Conservation (phyloP, 768 basidiomycete genomes). For the Goffeauzyma gilvescens region DNA sequence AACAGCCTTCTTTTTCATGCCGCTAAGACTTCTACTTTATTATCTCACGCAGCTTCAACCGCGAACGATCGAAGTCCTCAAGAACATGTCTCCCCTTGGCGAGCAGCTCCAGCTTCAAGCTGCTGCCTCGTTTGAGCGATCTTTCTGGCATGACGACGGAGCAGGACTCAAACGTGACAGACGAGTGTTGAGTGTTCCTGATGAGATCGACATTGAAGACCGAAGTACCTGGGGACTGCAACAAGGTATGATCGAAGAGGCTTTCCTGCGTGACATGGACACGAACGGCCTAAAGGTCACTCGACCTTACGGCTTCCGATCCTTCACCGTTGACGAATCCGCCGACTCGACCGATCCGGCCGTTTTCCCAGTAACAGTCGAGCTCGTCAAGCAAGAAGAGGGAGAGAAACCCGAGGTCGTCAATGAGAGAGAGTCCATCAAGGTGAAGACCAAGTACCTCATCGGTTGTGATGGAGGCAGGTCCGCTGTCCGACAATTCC, state of each 20-base stretch:
- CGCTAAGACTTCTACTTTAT: too few species aligned
- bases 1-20: too few species aligned
- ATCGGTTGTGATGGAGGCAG: slow-evolving; percentile 13
- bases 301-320: slow-evolving; percentile 10
- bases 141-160: slow-evolving; percentile 12
- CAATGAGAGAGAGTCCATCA: slow-evolving; percentile 3
- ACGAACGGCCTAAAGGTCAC: slow-evolving; percentile 9
- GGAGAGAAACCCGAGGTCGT: too few species aligned
- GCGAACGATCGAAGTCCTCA: slow-evolving; percentile 13
- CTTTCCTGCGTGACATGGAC: slow-evolving; percentile 13
- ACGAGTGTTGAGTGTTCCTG: slow-evolving; percentile 12
- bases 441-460: slow-evolving; percentile 11
- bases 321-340: neutral
- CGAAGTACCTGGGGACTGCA: slow-evolving; percentile 6
- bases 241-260: slow-evolving; percentile 14
- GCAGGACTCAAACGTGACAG: slow-evolving; percentile 8
- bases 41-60: too few species aligned
- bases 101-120: slow-evolving; percentile 6
- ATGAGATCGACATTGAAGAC: slow-evolving; percentile 11
- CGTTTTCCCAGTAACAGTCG: slow-evolving; percentile 8
- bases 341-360: neutral
- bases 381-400: slow-evolving; percentile 6
- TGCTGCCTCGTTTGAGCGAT: slow-evolving; percentile 11
- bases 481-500: slow-evolving; percentile 6
- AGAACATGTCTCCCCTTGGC: slow-evolving; percentile 13